These are phyloP conservation scores for Puccinellia tenuiflora DNA, from an alignment of 176 grass and related monocot species.

Conservation along the genomic window DNA sequence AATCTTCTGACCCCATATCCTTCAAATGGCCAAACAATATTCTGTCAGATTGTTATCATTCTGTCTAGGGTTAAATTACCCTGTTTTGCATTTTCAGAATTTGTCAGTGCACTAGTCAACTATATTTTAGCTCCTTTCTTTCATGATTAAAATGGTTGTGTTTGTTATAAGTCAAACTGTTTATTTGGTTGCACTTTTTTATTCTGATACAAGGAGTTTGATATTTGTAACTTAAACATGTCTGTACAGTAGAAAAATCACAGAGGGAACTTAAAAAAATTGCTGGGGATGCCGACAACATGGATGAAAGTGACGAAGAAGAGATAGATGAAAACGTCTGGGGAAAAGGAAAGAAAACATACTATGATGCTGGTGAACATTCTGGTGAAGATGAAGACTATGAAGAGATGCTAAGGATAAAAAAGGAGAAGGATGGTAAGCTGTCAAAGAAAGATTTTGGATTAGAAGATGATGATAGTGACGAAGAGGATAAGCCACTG, in stretches of 20 bases:
- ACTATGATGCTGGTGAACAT: constrained; percentile 60
- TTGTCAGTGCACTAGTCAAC: background rate
- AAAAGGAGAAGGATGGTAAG: constrained; percentile 42
- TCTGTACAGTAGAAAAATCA: constrained; percentile 58
- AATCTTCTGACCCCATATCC: background rate
- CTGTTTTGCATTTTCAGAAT: background rate
- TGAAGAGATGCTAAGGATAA: constrained; percentile 45
- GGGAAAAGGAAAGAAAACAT: constrained; percentile 54
- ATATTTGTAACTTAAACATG: constrained; percentile 10
- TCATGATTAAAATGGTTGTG: background rate
- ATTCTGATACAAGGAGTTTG: constrained; percentile 6
- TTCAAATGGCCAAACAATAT: background rate
- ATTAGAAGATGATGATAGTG: constrained; percentile 55
- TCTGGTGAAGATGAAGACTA: constrained; percentile 53
- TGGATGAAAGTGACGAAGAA: constrained; percentile 66
- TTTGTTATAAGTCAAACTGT: background rate
- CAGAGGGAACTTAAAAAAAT: constrained; percentile 54
- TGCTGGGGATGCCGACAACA: constrained; percentile 75
- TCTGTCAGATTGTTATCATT: background rate
- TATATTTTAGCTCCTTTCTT: background rate
- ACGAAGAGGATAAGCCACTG: constrained; percentile 28
- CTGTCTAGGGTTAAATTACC: background rate
- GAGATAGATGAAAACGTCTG: constrained; percentile 37
- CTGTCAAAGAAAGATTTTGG: constrained; percentile 85
- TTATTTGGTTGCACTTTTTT: constrained; percentile 8